A percentile compares a stretch with the other conserved stretches of the same genome.
Conservation (phyloP, 2,329 filamentous ascomycete species). For the Aspergillus ochraceus region DNA sequence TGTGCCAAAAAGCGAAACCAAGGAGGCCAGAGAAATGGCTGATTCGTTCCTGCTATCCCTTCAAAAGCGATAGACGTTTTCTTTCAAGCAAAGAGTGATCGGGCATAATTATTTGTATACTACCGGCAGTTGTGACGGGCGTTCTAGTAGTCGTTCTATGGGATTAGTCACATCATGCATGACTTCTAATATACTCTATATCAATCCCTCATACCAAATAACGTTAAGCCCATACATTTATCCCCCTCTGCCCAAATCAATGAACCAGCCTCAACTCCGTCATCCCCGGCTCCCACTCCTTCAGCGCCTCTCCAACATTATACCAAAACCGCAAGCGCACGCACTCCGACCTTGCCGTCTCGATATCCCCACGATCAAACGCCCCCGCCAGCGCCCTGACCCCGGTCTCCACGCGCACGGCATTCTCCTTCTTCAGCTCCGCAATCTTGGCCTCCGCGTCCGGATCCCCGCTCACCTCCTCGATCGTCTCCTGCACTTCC, state of each 20-base stretch:
- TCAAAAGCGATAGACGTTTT: too few species aligned
- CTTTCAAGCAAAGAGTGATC: too few species aligned
- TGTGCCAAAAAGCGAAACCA: too few species aligned
- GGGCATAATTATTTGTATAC: too few species aligned
- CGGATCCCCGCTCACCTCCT: conserved; percentile 56
- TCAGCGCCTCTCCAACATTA: conserved; percentile 77
- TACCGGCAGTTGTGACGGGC: too few species aligned
- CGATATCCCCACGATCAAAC: conserved; percentile 67
- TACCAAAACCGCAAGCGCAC: conserved; percentile 86
- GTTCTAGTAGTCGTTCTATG: too few species aligned
- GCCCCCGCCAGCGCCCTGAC: conserved; percentile 63
- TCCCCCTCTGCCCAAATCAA: conserved; percentile 33
- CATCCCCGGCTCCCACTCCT: conserved; percentile 81
- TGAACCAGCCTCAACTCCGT: conserved; percentile 55
- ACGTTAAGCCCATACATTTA: not conserved
- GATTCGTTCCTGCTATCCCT: too few species aligned
- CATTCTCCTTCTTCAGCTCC: conserved; percentile 67
- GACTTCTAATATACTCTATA: too few species aligned
- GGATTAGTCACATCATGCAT: too few species aligned
- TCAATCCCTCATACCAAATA: not conserved
- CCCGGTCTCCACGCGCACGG: conserved; percentile 63
- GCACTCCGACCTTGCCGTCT: conserved; percentile 68
- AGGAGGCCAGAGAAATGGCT: too few species aligned
- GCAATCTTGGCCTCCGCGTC: conserved; percentile 60
- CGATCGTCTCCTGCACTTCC: conserved; percentile 74